These are phyloP conservation scores for Pythium insidiosum DNA, from an alignment of 352 stramenopile species.

Conservation along the genomic window DNA sequence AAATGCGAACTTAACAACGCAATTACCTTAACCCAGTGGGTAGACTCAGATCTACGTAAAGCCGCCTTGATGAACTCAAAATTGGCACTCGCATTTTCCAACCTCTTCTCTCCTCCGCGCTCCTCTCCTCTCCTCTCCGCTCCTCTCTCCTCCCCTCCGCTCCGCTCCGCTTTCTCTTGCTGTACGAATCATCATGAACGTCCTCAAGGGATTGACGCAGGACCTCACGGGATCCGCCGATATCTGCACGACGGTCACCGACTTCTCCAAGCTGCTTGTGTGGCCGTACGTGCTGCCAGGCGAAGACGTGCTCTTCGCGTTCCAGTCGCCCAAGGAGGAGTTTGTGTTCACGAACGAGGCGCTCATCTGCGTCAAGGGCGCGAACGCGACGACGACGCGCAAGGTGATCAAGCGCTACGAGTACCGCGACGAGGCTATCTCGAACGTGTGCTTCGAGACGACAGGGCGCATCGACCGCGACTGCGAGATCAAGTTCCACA, in stretches of 20 bases:
- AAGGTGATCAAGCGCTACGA: slow-evolving; percentile 38
- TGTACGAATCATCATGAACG: slow-evolving; percentile 3
- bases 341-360: slow-evolving; percentile 64
- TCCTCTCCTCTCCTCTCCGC: no score
- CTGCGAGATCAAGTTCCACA: slow-evolving; percentile 55
- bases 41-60: no score
- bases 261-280: slow-evolving; percentile 22
- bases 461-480: slow-evolving; percentile 36
- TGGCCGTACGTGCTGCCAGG: slow-evolving; percentile 35
- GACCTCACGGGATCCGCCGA: slow-evolving; percentile 42
- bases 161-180: background rate
- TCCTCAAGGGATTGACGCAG: slow-evolving; percentile 41
- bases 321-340: slow-evolving; percentile 48
- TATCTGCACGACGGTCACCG: slow-evolving; percentile 31
- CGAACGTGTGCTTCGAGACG: slow-evolving; percentile 37
- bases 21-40: background rate
- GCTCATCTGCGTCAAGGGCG: slow-evolving; percentile 26
- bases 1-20: no score
- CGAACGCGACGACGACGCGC: slow-evolving; percentile 39
- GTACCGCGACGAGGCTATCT: slow-evolving; percentile 22
- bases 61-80: no score
- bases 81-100: no score
- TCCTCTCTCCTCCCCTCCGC: no score
- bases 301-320: slow-evolving; percentile 44
- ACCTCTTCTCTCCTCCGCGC: no score